Evolutionary conservation across 257 asterid genomes (phyloP).

Genomic region (Ballota nigra): DNA sequence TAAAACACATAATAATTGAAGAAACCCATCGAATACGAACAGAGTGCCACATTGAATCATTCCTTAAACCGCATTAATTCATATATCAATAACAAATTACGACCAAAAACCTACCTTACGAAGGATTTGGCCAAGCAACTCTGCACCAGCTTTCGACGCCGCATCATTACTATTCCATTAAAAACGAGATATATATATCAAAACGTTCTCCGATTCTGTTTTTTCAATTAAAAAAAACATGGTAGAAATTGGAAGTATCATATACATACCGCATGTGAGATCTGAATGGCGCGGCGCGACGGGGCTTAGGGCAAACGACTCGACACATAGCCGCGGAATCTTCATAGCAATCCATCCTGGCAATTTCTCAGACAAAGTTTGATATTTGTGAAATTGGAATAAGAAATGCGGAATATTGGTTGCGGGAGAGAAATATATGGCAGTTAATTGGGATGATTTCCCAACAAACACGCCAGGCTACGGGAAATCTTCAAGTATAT

Average conservation of each 20-base stretch:
- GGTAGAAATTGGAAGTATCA: not conserved
- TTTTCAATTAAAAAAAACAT: not conserved
- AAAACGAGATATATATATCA: not conserved
- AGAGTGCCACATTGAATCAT: not conserved
- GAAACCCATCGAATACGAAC: not conserved
- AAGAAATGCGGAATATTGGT: not conserved
- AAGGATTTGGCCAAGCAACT: conserved; percentile 34
- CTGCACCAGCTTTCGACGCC: conserved; percentile 33
- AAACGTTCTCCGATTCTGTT: not conserved
- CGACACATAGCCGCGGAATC: conserved; percentile 29
- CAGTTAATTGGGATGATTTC: conserved; percentile 17
- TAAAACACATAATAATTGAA: not conserved
- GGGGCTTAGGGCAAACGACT: conserved; percentile 51
- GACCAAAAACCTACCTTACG: conserved; percentile 28
- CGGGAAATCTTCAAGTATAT: not conserved
- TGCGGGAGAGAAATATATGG: conserved; percentile 15
- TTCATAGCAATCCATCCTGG: conserved; percentile 32
- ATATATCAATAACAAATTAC: not conserved
- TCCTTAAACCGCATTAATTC: not conserved
- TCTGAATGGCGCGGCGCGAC: conserved; percentile 33
- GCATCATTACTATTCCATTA: conserved; percentile 30
- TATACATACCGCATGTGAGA: conserved; percentile 27
- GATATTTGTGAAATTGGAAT: not conserved
- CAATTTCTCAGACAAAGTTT: not conserved
- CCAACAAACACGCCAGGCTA: not conserved